Conservation (phyloP, 148 eudicot species). For the Pouteria glomerata region DNA sequence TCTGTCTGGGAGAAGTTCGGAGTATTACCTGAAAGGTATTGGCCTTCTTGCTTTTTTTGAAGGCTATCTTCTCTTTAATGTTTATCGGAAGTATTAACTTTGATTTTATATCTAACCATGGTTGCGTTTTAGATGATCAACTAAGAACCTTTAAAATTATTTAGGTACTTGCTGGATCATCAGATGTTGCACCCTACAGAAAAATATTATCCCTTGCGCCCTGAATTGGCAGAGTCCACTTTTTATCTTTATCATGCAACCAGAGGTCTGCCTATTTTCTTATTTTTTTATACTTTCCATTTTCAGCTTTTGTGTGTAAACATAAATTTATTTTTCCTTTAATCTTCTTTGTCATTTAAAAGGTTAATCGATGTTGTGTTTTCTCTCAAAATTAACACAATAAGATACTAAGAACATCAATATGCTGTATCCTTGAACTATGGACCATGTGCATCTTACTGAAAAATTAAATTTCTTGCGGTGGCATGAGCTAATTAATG, state of each 20-base stretch:
- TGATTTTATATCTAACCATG: neutral
- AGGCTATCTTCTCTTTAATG: neutral
- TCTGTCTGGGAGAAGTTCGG: slow-evolving; percentile 84
- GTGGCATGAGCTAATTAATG: no score
- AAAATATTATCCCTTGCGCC: slow-evolving; percentile 93
- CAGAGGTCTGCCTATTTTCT: slow-evolving; percentile 49
- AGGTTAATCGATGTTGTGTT: neutral
- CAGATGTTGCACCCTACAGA: slow-evolving; percentile 94
- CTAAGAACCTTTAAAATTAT: slow-evolving; percentile 8
- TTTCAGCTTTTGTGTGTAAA: neutral
- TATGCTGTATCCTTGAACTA: neutral
- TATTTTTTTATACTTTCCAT: neutral
- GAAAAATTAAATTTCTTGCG: neutral
- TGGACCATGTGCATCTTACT: neutral
- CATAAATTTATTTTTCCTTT: neutral
- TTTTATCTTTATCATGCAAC: slow-evolving; percentile 97
- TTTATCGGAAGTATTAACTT: neutral
- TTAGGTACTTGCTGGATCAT: slow-evolving; percentile 86
- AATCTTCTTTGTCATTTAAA: neutral
- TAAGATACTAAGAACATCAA: neutral
- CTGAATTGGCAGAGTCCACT: slow-evolving; percentile 94
- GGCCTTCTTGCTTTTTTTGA: neutral
- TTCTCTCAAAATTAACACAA: neutral
- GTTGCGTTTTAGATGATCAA: slow-evolving; percentile 3
- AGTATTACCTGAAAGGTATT: slow-evolving; percentile 89